Conservation (phyloP, 1,139 yeast genomes). For the Kodamaea alishanica region DNA sequence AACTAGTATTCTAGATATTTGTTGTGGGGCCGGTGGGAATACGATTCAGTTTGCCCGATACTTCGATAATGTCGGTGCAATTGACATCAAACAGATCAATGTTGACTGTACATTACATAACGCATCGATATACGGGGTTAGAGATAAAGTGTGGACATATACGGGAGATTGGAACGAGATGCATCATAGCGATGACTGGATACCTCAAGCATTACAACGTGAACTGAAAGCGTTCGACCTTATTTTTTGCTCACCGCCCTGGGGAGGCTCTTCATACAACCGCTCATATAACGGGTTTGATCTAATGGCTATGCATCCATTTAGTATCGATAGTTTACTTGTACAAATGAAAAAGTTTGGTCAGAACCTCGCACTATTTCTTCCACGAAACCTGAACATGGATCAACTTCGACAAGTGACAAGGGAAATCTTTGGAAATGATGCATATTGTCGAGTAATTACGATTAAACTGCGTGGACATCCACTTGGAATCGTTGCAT, state of each 20-base stretch:
- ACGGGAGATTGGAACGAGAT: constrained; percentile 57
- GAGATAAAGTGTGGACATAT: constrained; percentile 43
- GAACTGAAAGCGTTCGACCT: constrained; percentile 48
- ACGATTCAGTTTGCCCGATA: constrained; percentile 71
- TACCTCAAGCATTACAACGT: constrained; percentile 22
- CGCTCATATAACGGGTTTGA: constrained; percentile 17
- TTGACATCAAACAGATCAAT: constrained; percentile 63
- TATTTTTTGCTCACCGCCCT: constrained; percentile 86
- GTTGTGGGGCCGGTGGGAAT: constrained; percentile 97
- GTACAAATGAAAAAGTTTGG: constrained; percentile 40
- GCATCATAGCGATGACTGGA: constrained; percentile 25
- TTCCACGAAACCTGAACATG: constrained; percentile 70
- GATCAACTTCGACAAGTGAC: constrained; percentile 53
- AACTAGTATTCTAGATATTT: constrained; percentile 57
- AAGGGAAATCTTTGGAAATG: constrained; percentile 40
- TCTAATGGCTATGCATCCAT: constrained; percentile 41
- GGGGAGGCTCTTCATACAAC: constrained; percentile 88
- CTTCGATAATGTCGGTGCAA: constrained; percentile 58
- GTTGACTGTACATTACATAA: constrained; percentile 68
- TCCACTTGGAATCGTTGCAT: constrained; percentile 53
- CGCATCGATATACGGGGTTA: constrained; percentile 64
- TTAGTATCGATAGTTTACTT: constrained; percentile 45
- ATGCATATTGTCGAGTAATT: constrained; percentile 46
- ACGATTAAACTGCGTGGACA: constrained; percentile 41
- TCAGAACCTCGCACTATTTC: constrained; percentile 58